phyloP scores from a whole-genome alignment of 2,329 filamentous ascomycete species.

The Biscogniauxia mediterranea region DNA sequence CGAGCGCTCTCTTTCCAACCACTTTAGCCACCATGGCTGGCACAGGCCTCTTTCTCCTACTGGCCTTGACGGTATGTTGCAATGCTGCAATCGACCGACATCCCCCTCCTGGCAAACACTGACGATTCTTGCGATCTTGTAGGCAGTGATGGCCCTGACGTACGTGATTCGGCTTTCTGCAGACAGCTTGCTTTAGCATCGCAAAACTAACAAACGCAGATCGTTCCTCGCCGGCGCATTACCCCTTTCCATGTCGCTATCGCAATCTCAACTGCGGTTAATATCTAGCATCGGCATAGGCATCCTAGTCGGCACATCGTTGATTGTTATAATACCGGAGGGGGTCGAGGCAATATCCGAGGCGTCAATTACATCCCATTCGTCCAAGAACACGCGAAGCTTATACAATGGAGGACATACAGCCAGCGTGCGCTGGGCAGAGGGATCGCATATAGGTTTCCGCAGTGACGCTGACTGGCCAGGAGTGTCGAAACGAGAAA shows the following conservation, averaged over 20 bases:
- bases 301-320: conserved; percentile 87
- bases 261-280: conserved; percentile 80
- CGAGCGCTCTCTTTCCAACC: conserved; percentile 14
- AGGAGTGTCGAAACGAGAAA: not conserved
- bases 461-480: conserved; percentile 4
- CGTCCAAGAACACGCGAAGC: conserved; percentile 20
- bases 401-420: conserved; percentile 14
- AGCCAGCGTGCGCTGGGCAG: conserved; percentile 20
- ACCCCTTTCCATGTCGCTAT: conserved; percentile 84
- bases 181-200: conserved; percentile 6
- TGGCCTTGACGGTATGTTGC: conserved; percentile 34
- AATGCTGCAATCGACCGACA: not conserved
- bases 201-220: conserved; percentile 46
- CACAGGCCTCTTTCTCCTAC: conserved; percentile 35
- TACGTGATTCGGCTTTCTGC: conserved; percentile 20
- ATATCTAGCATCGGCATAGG: conserved; percentile 93
- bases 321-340: conserved; percentile 97
- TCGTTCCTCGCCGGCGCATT: conserved; percentile 92
- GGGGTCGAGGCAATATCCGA: conserved; percentile 87
- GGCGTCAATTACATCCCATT: conserved; percentile 38
- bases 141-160: conserved; percentile 39
- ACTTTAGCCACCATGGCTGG: conserved; percentile 27
- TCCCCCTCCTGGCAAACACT: conserved; percentile 13
- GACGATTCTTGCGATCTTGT: conserved; percentile 10
- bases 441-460: conserved; percentile 3